A percentile compares a stretch with the other conserved stretches of the same genome.
Conservation (phyloP, 75 land plant genomes). For the Selaginella tamariscina region DNA sequence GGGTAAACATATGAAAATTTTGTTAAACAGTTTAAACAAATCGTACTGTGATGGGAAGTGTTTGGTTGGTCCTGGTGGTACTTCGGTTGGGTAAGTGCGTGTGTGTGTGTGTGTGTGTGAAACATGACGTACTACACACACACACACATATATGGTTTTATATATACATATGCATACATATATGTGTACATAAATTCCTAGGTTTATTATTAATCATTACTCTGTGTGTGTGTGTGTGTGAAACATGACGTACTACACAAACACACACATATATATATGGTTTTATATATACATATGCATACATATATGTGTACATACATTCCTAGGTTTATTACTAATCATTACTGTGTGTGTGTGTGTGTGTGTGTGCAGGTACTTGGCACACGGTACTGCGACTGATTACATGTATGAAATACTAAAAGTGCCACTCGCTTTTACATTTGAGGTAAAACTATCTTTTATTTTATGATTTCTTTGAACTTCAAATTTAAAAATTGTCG, state of each 20-base stretch:
- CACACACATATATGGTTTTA: neutral
- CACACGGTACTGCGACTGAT: conserved; percentile 96
- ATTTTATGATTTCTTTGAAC: neutral
- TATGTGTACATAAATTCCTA: neutral
- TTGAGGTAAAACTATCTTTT: conserved; percentile 46
- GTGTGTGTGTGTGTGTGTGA: neutral
- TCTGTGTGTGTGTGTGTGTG: neutral
- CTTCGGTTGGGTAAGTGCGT: conserved; percentile 71
- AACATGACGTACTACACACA: neutral
- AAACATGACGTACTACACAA: neutral
- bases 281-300: too few species aligned
- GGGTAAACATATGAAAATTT: conserved; percentile 33
- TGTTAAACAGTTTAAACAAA: conserved; percentile 58
- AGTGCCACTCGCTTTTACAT: conserved; percentile 80
- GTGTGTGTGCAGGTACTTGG: conserved; percentile 51
- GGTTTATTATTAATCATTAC: neutral
- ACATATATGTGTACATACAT: neutral
- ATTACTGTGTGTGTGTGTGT: neutral
- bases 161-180: too few species aligned
- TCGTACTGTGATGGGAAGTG: conserved; percentile 58
- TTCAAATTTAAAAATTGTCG: neutral
- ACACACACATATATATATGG: neutral
- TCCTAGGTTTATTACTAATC: neutral
- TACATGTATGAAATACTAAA: conserved; percentile 69
- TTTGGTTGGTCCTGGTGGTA: conserved; percentile 94